Percentiles rank a stretch among this genome's conserved stretches.
These are phyloP conservation scores for Sarocladium oryzae DNA, from an alignment of 2,329 filamentous ascomycete species.

Conservation along the genomic window DNA sequence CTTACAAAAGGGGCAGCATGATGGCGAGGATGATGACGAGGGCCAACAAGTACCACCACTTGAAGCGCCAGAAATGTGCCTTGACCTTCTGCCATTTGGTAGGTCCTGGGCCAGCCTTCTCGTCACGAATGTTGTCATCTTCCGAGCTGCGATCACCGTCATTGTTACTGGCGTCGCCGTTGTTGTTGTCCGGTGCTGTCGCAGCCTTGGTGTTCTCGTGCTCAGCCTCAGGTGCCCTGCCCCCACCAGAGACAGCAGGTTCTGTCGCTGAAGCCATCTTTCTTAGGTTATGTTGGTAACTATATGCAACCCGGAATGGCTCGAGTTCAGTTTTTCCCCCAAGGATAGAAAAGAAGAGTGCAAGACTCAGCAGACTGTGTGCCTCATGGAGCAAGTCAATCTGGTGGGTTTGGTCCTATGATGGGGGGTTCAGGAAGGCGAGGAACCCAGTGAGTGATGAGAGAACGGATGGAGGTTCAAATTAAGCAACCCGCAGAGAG, in stretches of 20 bases:
- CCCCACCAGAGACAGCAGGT: background rate
- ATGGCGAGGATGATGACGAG: conserved; percentile 32
- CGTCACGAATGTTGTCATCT: background rate
- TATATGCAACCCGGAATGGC: too few species aligned
- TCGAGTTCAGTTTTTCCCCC: too few species aligned
- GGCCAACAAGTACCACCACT: conserved; percentile 32
- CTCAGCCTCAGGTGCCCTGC: background rate
- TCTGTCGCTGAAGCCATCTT: conserved; percentile 4
- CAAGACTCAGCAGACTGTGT: too few species aligned
- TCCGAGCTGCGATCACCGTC: background rate
- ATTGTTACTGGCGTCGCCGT: background rate
- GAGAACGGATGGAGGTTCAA: background rate
- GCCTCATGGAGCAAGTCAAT: too few species aligned
- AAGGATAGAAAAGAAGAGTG: too few species aligned
- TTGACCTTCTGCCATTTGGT: conserved; percentile 30
- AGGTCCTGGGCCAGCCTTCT: conserved; percentile 5
- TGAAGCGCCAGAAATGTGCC: conserved; percentile 34
- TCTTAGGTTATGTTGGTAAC: too few species aligned
- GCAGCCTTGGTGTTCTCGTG: background rate
- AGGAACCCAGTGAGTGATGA: too few species aligned
- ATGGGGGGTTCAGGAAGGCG: too few species aligned
- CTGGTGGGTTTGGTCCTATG: too few species aligned
- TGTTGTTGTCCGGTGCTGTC: background rate
- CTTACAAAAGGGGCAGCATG: conserved; percentile 33
- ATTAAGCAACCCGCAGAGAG: background rate